Percentiles rank a stretch among this genome's conserved stretches.
Evolutionary conservation across 768 basidiomycete species (phyloP).

Genomic region (Russula foetens): DNA sequence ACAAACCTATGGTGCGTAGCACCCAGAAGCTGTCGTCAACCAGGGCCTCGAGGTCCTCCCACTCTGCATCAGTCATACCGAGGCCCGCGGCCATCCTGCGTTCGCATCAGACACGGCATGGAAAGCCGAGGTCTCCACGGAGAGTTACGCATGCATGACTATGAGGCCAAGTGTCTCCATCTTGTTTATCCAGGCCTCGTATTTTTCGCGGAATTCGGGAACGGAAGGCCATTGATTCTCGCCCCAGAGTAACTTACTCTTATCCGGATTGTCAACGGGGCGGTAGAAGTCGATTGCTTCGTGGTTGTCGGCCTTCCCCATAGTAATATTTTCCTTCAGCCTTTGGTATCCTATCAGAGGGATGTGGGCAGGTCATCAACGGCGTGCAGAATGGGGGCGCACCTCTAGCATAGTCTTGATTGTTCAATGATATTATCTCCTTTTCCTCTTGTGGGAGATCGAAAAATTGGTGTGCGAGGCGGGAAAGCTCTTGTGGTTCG

Average conservation of each 20-base stretch:
- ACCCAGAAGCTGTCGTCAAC: slow-evolving; percentile 88
- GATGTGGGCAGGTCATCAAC: background rate
- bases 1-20: slow-evolving; percentile 70
- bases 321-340: slow-evolving; percentile 80
- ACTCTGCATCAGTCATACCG: slow-evolving; percentile 63
- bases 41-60: slow-evolving; percentile 53
- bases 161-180: slow-evolving; percentile 78
- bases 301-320: slow-evolving; percentile 76
- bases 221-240: slow-evolving; percentile 82
- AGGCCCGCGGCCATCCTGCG: slow-evolving; percentile 75
- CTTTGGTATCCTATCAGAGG: slow-evolving; percentile 60
- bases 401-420: slow-evolving; percentile 77
- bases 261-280: slow-evolving; percentile 63
- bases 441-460: slow-evolving; percentile 47
- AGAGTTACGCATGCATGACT: slow-evolving; percentile 71
- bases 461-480: slow-evolving; percentile 69
- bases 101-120: background rate
- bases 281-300: slow-evolving; percentile 81
- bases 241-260: slow-evolving; percentile 66
- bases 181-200: slow-evolving; percentile 71
- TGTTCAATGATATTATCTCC: slow-evolving; percentile 56
- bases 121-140: background rate
- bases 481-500: slow-evolving; percentile 58
- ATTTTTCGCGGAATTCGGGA: slow-evolving; percentile 49
- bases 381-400: background rate